Base-by-base conservation (phyloP, 257 asterid genomes). In the Solanum dulcamara region DNA sequence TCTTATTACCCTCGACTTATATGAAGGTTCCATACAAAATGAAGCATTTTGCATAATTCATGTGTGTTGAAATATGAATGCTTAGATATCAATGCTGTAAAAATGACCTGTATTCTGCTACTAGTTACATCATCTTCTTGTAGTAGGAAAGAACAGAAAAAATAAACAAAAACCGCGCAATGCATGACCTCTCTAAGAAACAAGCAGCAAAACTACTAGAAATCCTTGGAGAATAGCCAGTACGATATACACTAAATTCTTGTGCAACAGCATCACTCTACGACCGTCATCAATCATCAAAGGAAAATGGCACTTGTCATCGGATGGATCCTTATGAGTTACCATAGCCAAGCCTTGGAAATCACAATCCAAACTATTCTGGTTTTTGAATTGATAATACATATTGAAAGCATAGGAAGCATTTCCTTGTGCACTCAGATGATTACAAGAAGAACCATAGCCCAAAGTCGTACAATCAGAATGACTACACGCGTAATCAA, bases 401-500 rank as follows among this genome's bases (percentile, higher is more conserved):
- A 95, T 96, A 42, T 96, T 96, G 84, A 96, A 96, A 1, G 99
- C 98, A 79, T 95, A 96, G 1, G 99, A 96, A n/a, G 98, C 98
- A 84, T 96, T 96, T 84, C 95, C 98, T 44, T 84, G 62, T 17
- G 71, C 77, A 37, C 89, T 91, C 53, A 96, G 60, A 84, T 94
- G 96, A 57, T 93, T 95, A 59, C 99, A 96, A 8, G 98, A 95
- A 22, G 98, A 96, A 0, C 99, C 99, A 44, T 92, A 96, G 22
- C 97, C 97, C 72, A 96, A 74, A 12, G 98, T 91, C 10, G 99
- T 95, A 85, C 99, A 96, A 86, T 96, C 99, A 0, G 99, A 95
- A 10, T 67, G 85, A 84, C 97, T 94, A 70, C 99, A 95, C 0
- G 99, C 99, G n/a, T 89, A 94, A 82, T 94, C 97, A 35, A 96